Conservation (phyloP, 345 rosid genomes). For the Citrus sinensis region DVS_A1.0 CM039167.1:868501-869000, state of each 20-base stretch:
- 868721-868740: not conserved
- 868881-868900: conserved; percentile 74
- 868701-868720: not conserved
- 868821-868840: not conserved
- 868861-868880: conserved; percentile 61
- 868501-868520: not conserved
- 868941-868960: conserved; percentile 85
- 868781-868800: not conserved
- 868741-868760: not conserved
- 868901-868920: conserved; percentile 88
- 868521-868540: not conserved
- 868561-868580: not conserved
- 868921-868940: conserved; percentile 87
- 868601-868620: not conserved
- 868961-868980: conserved; percentile 54
- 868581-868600: not conserved
- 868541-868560: not conserved
- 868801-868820: not conserved
- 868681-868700: not conserved
- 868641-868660: not conserved
- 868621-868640: not conserved
- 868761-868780: not conserved
- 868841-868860: not conserved
- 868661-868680: not conserved
- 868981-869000: conserved; percentile 4